Evolutionary conservation across 192 early-diverging fungal genomes (phyloP), one percentile per base, ranked within the genome.

Genomic region (Tieghemiomyces parasiticus): DNA sequence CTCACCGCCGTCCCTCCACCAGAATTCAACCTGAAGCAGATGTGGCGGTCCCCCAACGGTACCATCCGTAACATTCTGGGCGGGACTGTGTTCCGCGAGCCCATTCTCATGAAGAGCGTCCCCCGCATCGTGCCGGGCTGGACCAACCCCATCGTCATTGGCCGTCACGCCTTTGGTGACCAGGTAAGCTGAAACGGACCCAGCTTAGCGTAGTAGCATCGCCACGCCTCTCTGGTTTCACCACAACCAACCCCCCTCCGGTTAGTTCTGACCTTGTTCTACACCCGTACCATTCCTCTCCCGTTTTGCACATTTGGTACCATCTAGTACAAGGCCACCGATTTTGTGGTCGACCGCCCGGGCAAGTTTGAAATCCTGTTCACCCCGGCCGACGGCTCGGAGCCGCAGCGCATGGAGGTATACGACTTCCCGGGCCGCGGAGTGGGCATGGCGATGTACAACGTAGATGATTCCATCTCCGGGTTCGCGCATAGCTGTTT

Each of bases 1-100:
- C 50, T 24, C 33, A 26, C 2, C 46, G 4, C 9, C 35, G 33
- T 14, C 48, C 30, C 62, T 44, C 34, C 38, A 25, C 28, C 38
- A 71, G 92, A 95, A 74, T 98, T 95, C 77, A 86, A 85, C 31
- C 74, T 98, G 58, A 95, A 98, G 84, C 70, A 92, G 72, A 98
- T 93, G 88, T 98, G 92, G 92, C 95, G 87, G 78, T 90, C 87
- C 46, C 95, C 95, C 61, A 98, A 98, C 71, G 95, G 86, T 47
- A 96, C 93, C 47, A 91, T 98, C 63, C 80, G 95, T 54, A 98
- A 98, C 73, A 92, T 91, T 60, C 77, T 98, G 38, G 91, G 88
- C 59, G 95, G 95, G 50, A 98, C 95, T 25, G 91, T 98, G 6
- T 98, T 98, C 86, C 86, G 95, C 68, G 95, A 95, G 69, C 95